Evolutionary conservation across 257 asterid genomes (phyloP).

Genomic region (Marsdenia floribunda): DNA sequence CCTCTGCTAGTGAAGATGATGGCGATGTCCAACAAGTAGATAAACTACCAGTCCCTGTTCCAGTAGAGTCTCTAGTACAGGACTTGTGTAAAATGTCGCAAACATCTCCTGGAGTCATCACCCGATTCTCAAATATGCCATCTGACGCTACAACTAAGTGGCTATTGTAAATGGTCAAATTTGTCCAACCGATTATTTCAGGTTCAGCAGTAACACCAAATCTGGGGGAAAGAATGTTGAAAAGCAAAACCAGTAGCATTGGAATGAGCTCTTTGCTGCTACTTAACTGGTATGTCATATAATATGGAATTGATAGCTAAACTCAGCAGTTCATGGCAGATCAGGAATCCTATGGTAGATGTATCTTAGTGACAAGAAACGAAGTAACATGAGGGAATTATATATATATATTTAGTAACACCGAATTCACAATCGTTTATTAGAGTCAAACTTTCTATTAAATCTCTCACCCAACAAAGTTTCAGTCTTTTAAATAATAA

Average conservation of each 20-base stretch:
- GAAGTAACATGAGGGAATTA: neutral
- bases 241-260: neutral
- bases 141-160: constrained; percentile 64
- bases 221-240: constrained; percentile 22
- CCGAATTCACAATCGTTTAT: too few relatives aligned
- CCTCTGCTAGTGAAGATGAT: constrained; percentile 39
- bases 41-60: constrained; percentile 12
- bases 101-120: constrained; percentile 40
- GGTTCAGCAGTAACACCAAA: constrained; percentile 68
- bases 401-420: too few relatives aligned
- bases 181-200: constrained; percentile 53
- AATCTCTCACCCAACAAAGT: too few relatives aligned
- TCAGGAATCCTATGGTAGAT: neutral
- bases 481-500: too few relatives aligned
- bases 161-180: constrained; percentile 30
- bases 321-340: neutral
- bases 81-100: constrained; percentile 35
- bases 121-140: constrained; percentile 53
- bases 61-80: neutral
- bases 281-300: neutral
- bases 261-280: neutral
- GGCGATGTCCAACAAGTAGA: constrained; percentile 16
- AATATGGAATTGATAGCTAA: neutral
- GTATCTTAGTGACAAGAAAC: neutral
- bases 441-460: too few relatives aligned